Evolutionary conservation across 2,329 filamentous ascomycete genomes (phyloP), one percentile per base, ranked within the genome.

Genomic region (Nemania sp.): DNA sequence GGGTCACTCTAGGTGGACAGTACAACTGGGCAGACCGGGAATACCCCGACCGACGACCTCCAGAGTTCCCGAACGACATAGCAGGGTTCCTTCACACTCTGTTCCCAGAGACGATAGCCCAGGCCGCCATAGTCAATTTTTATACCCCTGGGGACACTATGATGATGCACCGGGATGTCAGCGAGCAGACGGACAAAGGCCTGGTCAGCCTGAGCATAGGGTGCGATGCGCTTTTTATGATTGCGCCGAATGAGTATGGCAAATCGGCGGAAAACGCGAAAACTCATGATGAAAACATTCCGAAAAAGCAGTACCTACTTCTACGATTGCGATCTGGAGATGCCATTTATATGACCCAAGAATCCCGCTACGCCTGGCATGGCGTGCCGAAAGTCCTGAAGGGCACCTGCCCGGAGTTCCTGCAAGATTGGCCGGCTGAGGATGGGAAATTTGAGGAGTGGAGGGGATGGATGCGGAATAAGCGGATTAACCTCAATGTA

Each of bases 121-220:
- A 97, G 73, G 92, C 94, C 1, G 93, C 94, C 31, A 97, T 97
- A 60, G 84, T 96, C 62, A 97, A 97, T 70, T 80, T 97, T 45
- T 97, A 97, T 73, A 89, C 86, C 0, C 90, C 94, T 0, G 90
- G 90, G 17, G 93, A 97, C 68, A 95, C 89, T 1, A 85, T 97
- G 70, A 93, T 90, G 75, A 82, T 96, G 71, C 94, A 97, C 74
- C 86, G 94, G 9, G 94, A 99, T 68, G 91, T 97, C 36, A 95
- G 91, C 60, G 94, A 97, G 73, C 80, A 89, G 61, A 88, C 86
- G 43, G 82, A 90, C 63, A 84, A 80, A 48, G 90, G 90, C 0
- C 78, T 97, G 23, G 83, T 96, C 15, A 96, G 91, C 62, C 75
- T 97, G 34, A 96, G 90, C 64, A 77, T 97, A 41, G 94, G 94